Conservation (phyloP, 345 rosid genomes). For the Euclidium syriacum region DNA sequence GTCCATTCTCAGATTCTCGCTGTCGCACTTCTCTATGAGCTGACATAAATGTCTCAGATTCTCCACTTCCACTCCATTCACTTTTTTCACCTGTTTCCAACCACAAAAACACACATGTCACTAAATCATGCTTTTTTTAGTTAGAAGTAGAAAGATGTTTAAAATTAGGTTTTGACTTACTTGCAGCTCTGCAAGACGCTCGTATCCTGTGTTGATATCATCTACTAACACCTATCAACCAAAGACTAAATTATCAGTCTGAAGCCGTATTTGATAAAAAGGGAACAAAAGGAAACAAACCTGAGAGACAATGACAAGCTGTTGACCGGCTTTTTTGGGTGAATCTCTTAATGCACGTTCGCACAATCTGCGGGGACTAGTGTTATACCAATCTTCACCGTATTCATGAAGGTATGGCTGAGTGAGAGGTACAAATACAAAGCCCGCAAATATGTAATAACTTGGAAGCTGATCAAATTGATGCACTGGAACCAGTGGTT, state of each 20-base stretch:
- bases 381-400: slow-evolving; percentile 95
- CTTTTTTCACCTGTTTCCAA: slow-evolving; percentile 67
- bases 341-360: slow-evolving; percentile 71
- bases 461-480: slow-evolving; percentile 83
- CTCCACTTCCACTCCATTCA: slow-evolving; percentile 58
- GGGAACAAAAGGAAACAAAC: slow-evolving; percentile 32
- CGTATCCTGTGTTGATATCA: slow-evolving; percentile 82
- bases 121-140: too few species aligned
- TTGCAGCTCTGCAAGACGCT: slow-evolving; percentile 87
- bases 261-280: background rate
- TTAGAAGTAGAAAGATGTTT: too few species aligned
- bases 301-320: slow-evolving; percentile 87
- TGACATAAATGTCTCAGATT: slow-evolving; percentile 70
- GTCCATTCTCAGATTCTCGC: slow-evolving; percentile 60
- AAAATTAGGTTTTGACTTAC: slow-evolving; percentile 25
- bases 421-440: slow-evolving; percentile 75
- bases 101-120: slow-evolving; percentile 7
- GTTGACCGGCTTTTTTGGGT: slow-evolving; percentile 66
- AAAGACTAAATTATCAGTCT: slow-evolving; percentile 21
- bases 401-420: slow-evolving; percentile 89
- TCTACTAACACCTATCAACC: slow-evolving; percentile 74
- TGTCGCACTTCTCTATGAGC: slow-evolving; percentile 53
- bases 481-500: slow-evolving; percentile 83
- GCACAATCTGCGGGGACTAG: slow-evolving; percentile 76
- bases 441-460: slow-evolving; percentile 92